phyloP scores from a whole-genome alignment of 208 protist species.

The Tetramitus jugosus region DNA sequence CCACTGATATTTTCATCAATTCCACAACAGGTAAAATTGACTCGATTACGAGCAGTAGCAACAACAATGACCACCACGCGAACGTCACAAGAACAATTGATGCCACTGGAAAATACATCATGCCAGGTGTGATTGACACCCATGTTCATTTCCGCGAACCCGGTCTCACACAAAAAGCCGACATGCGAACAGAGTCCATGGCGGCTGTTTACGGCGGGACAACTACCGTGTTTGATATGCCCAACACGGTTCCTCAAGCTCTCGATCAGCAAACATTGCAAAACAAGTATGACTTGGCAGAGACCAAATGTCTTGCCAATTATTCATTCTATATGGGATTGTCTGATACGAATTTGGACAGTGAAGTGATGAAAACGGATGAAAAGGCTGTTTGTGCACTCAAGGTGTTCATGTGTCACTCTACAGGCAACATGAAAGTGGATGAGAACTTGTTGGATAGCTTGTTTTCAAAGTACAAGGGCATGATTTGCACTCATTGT shows the following conservation, averaged over 20 bases:
- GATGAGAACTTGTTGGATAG: slow-evolving; percentile 52
- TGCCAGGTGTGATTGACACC: slow-evolving; percentile 77
- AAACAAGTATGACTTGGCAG: slow-evolving; percentile 56
- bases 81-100: no score
- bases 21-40: background rate
- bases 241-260: slow-evolving; percentile 68
- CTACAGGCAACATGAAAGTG: slow-evolving; percentile 67
- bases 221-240: slow-evolving; percentile 65
- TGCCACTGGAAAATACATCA: background rate
- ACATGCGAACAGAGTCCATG: slow-evolving; percentile 70
- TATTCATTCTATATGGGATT: slow-evolving; percentile 68
- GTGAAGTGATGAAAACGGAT: slow-evolving; percentile 43
- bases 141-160: slow-evolving; percentile 85
- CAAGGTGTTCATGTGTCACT: slow-evolving; percentile 74
- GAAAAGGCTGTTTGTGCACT: slow-evolving; percentile 53
- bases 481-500: slow-evolving; percentile 70
- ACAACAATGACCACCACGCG: background rate
- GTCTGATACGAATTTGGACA: slow-evolving; percentile 64
- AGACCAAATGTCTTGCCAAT: slow-evolving; percentile 31
- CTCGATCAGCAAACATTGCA: slow-evolving; percentile 54
- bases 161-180: slow-evolving; percentile 77
- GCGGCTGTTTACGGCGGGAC: slow-evolving; percentile 79
- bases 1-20: background rate
- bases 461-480: slow-evolving; percentile 58
- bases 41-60: background rate